Evolutionary conservation across 306 rosid species (phyloP), one percentile per base, ranked within the genome.

Genomic region (Prunus mongolica): DNA sequence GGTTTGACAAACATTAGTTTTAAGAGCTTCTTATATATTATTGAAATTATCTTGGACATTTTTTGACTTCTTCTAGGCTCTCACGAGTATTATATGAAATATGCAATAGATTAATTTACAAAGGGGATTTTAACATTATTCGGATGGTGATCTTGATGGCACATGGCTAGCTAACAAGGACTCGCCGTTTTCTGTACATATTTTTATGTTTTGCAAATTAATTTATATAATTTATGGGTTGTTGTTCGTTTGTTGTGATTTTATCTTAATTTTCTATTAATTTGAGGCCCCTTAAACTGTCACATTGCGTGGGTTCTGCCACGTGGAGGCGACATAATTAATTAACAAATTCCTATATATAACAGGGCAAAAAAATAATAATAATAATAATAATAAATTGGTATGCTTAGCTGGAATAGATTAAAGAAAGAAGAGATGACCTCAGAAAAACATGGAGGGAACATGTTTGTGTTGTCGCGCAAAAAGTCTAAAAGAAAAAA

Each of bases 21-120:
- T 47, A 14, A 47, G 51, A 47, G 51, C 51, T 47, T 47, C 16
- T 13, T 34, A 34, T 34, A 34, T 2, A 7, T 38, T 8, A 18
- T 7, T 61, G n/a, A 32, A 61, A 38, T 32, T 64, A 64, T 64
- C 27, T 61, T 80, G 27, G 19, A 22, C 41, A 8, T 45, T 51
- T 75, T 65, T 28, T 69, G 68, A 75, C 80, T 52, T 74, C 47
- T 80, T 74, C 76, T 61, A 62, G 76, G 28, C 46, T 69, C 41
- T 60, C 28, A 60, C 7, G 12, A 18, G 14, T 57, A 9, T 41
- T 22, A 28, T 22, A 69, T 16, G 60, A 49, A 7, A 11, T 2
- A 18, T 25, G 25, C 25, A 68, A 49, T 15, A 20, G 8, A 69
- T 49, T 38, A 38, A 38, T 38, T 38, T 6, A 38, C 9, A 2